These are phyloP conservation scores for Chytriomyces hyalinus DNA, from an alignment of 192 early-diverging fungal species.

Conservation along the genomic window DNA sequence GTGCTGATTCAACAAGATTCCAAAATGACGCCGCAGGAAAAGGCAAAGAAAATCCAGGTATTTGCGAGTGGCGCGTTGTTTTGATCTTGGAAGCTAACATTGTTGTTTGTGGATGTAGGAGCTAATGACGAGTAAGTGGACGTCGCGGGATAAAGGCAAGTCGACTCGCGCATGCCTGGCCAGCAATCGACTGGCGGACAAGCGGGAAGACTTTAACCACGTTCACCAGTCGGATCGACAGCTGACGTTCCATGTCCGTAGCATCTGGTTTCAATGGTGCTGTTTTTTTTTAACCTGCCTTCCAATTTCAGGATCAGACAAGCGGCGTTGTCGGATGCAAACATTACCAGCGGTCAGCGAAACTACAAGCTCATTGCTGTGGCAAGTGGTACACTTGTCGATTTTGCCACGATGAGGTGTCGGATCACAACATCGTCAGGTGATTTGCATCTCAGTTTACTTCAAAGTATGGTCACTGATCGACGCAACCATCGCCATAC, in stretches of 20 bases:
- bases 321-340: constrained; percentile 72
- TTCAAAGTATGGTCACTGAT: too few species aligned
- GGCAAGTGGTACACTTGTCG: constrained; percentile 76
- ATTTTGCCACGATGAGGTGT: constrained; percentile 78
- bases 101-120: constrained; percentile 45
- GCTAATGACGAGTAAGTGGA: constrained; percentile 59
- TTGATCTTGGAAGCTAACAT: neutral
- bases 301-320: constrained; percentile 55
- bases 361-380: constrained; percentile 78
- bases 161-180: constrained; percentile 23
- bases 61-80: constrained; percentile 8
- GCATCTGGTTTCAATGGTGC: neutral
- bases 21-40: constrained; percentile 58
- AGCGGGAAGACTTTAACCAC: constrained; percentile 45
- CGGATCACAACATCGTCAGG: constrained; percentile 71
- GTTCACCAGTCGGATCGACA: constrained; percentile 51
- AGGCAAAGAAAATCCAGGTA: constrained; percentile 77
- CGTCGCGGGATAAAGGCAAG: constrained; percentile 49
- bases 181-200: constrained; percentile 46
- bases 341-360: constrained; percentile 77
- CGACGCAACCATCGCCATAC: too few species aligned
- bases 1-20: constrained; percentile 68
- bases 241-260: constrained; percentile 51
- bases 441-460: constrained; percentile 35
- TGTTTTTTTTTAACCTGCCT: neutral